Base-by-base conservation (phyloP, 768 basidiomycete species). In the Boletus fagicola region DNA sequence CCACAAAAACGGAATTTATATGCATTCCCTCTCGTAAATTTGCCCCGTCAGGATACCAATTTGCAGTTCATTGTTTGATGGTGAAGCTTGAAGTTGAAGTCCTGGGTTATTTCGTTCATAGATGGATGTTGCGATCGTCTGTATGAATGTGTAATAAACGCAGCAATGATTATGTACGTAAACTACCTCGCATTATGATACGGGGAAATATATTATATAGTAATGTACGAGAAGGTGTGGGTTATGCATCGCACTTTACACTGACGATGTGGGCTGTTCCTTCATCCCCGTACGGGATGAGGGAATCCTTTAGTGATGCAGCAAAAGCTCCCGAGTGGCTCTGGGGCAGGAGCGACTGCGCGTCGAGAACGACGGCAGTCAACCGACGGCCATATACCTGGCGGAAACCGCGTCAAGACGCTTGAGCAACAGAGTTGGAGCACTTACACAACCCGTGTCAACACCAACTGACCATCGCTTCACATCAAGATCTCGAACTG, bases 391-490 rank as follows among this genome's bases (percentile, higher is more conserved):
- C 81, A 65, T 92, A 88, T 43, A 84, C 76, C 79, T 84, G 38
- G 53, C 18, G 38, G 22, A 42, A 40, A 22, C 10, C 36, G 12
- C 8, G 30, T 63, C 22, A 56, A 54, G 53, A 33, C 3, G 33
- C 11, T 16, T 24, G 36, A 18, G 44, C 15, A 28, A 56, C 31
- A 47, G 10, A 28, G 47, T 38, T 1, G 11, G 20, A 39, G 47
- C 43, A 76, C 86, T 69, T 68, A 93, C 90, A 66, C 94, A 96
- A 12, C 91, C 94, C 0, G 88, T 81, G 69, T 98, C 95, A 35
- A 96, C 72, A 2, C 95, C 95, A 58, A 94, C 75, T 3, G 86
- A 83, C 88, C 89, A 96, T 22, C 88, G 78, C 59, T 88, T 87
- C 62, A 93, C 71, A 68, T 94, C 92, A 13, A 97, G 77, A 13